These are phyloP conservation scores for Cicer chorassanicum DNA, from an alignment of 306 rosid genomes.

Conservation along the genomic window DNA sequence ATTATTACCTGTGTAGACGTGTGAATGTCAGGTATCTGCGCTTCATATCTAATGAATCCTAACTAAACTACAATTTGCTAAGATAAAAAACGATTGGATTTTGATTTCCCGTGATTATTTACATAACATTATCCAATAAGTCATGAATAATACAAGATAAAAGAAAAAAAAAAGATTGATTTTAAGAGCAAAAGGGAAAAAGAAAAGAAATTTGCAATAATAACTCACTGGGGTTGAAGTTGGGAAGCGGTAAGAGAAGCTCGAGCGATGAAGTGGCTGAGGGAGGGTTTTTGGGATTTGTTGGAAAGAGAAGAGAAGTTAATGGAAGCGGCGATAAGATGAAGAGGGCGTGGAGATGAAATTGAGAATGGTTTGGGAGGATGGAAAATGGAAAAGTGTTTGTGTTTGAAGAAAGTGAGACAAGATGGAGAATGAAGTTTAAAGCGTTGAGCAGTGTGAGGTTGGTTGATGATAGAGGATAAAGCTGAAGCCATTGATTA, in stretches of 20 bases:
- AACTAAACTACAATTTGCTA: constrained; percentile 8
- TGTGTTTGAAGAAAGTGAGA: constrained; percentile 36
- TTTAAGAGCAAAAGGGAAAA: background rate
- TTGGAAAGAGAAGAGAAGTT: constrained; percentile 49
- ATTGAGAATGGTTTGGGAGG: constrained; percentile 14
- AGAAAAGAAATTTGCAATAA: background rate
- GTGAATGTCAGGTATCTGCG: too few relatives aligned
- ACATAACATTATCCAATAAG: too few relatives aligned
- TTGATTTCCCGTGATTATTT: too few relatives aligned
- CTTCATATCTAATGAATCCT: constrained; percentile 11
- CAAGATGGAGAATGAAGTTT: constrained; percentile 57
- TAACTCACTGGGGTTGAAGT: constrained; percentile 59
- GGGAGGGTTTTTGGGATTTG: constrained; percentile 51
- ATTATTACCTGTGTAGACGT: too few relatives aligned
- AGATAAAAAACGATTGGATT: background rate
- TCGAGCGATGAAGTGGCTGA: constrained; percentile 56
- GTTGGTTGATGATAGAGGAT: constrained; percentile 64
- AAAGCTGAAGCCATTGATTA: constrained; percentile 61
- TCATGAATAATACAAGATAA: too few relatives aligned
- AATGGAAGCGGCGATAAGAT: constrained; percentile 37
- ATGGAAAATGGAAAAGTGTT: constrained; percentile 30
- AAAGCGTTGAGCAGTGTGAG: constrained; percentile 54
- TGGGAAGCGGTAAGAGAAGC: constrained; percentile 65
- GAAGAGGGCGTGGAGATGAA: constrained; percentile 40
- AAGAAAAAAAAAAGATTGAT: too few relatives aligned